Conservation (phyloP, 148 eudicot genomes). For the Persicaria tinctoria region DNA sequence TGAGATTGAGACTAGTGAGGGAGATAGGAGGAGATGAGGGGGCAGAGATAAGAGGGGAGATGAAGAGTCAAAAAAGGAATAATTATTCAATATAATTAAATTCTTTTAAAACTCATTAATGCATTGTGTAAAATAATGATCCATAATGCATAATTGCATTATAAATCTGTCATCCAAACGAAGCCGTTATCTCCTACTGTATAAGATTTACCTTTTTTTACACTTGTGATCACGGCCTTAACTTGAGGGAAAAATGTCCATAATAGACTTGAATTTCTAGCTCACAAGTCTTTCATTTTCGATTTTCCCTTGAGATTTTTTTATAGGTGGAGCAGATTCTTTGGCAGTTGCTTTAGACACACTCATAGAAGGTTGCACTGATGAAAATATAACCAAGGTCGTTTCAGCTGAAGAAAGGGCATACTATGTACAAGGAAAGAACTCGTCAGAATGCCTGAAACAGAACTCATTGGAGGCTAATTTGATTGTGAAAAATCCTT, state of each 20-base stretch:
- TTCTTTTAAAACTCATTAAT: no score
- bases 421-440: constrained; percentile 17
- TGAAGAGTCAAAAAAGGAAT: no score
- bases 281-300: neutral
- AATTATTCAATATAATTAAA: no score
- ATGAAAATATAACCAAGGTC: constrained; percentile 20
- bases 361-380: constrained; percentile 35
- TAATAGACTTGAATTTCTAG: neutral
- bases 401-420: constrained; percentile 19
- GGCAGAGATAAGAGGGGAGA: no score
- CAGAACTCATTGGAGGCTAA: constrained; percentile 37
- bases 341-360: constrained; percentile 37
- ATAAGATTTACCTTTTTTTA: neutral
- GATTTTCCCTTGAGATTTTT: constrained; percentile 3
- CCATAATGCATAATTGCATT: no score
- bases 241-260: neutral
- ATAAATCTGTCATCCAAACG: no score
- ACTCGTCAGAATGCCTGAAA: constrained; percentile 15
- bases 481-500: constrained; percentile 27
- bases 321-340: constrained; percentile 37
- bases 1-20: no score
- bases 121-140: no score
- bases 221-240: neutral
- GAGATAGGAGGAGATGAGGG: no score
- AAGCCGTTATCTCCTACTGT: neutral